Base-by-base conservation (phyloP, 495 filamentous ascomycete genomes). In the Cercophora scortea region DNA sequence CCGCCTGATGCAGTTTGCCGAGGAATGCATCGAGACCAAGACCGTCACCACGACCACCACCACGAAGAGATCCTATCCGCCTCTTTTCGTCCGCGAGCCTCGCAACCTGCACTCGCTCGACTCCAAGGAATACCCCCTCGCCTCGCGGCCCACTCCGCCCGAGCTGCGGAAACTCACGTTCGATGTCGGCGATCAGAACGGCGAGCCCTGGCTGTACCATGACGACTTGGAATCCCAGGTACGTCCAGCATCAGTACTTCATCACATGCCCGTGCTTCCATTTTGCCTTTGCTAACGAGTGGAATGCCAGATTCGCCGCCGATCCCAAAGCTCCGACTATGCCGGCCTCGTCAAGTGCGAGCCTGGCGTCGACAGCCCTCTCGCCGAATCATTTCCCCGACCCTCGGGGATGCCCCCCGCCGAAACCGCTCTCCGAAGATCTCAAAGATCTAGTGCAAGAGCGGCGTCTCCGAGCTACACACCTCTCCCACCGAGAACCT, bases 41-140 rank as follows among this genome's bases (percentile, higher is more conserved):
- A 81, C 76, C 9, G 84, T 96, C 54, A 97, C 91, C 5, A 96
- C 93, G 0, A 97, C 92, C 0, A 97, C 91, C 0, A 95, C 89
- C 1, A 96, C 92, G 0, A 96, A 93, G 17, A 85, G 89, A 35
- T 83, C 82, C 6, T 92, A 93, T 53, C 91, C 93, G 12, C 92
- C 90, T 15, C 69, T 97, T 11, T 66, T 87, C 45, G 79, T 96
- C 58, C 83, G 81, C 52, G 82, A 87, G 42, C 87, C 91, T 25
- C 81, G 83, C 44, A 81, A 87, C 18, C 73, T 90, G 13, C 69
- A 77, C 41, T 80, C 87, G 45, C 81, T 95, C 45, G 92, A 97
- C 68, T 75, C 87, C 8, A 92, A 95, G 62, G 78, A 88, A 55
- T 99, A 91, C 67, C 94, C 94, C 45, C 76, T 99, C 36, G 94